Conservation (phyloP, 2,329 filamentous ascomycete species). For the Dactylonectria estremocensis region DNA sequence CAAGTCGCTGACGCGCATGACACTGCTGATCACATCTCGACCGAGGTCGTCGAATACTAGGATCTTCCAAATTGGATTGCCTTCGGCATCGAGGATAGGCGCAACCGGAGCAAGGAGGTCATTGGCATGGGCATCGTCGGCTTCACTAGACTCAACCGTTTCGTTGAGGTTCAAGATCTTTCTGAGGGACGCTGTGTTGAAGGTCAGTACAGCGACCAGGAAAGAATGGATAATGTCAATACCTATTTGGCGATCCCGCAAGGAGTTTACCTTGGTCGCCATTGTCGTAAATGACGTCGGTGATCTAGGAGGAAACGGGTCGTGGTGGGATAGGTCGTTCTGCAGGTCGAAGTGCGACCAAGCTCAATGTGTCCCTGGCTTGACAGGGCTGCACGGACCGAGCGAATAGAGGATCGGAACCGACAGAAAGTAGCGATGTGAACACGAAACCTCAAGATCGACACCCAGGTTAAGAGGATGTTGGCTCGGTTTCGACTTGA, state of each 20-base stretch:
- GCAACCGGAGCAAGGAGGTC: constrained; percentile 77
- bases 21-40: constrained; percentile 96
- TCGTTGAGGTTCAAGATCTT: constrained; percentile 97
- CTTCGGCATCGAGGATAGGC: constrained; percentile 88
- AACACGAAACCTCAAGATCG: constrained; percentile 16
- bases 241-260: constrained; percentile 69
- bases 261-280: constrained; percentile 62
- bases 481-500: constrained; percentile 43
- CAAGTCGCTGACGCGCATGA: constrained; percentile 93
- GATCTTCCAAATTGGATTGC: constrained; percentile 97
- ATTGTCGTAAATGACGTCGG: constrained; percentile 54
- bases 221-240: constrained; percentile 9
- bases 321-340: constrained; percentile 44
- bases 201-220: constrained; percentile 23
- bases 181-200: constrained; percentile 83
- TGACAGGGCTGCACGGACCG: constrained; percentile 6
- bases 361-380: constrained; percentile 10
- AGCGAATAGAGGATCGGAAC: background rate
- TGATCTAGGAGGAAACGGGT: constrained; percentile 26
- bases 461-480: constrained; percentile 30
- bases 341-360: constrained; percentile 29
- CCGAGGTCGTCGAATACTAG: constrained; percentile 94
- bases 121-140: constrained; percentile 75
- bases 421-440: constrained; percentile 8
- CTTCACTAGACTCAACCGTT: constrained; percentile 70